phyloP scores from a whole-genome alignment of 306 rosid species.

The Alnus rubra region DNA sequence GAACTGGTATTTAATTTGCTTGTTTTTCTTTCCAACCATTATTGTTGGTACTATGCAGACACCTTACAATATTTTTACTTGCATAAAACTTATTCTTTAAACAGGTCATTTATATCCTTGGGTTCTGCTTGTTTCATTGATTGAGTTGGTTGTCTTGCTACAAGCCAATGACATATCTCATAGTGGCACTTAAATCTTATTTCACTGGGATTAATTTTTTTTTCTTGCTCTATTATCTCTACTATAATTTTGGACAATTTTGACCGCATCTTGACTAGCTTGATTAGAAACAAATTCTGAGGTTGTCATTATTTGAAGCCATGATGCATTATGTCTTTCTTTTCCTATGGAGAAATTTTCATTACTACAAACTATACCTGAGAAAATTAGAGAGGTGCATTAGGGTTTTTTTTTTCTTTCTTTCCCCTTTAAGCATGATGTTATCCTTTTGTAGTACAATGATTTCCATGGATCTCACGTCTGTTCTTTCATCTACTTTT shows the following conservation, averaged over 20 bases:
- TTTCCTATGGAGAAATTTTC: background rate
- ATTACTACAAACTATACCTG: background rate
- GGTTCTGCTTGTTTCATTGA: background rate
- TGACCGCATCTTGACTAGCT: background rate
- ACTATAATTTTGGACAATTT: background rate
- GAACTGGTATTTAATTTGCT: background rate
- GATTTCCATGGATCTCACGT: conserved; percentile 7
- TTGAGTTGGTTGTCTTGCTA: background rate
- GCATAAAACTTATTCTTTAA: background rate
- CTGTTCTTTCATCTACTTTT: conserved; percentile 25
- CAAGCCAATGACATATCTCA: too few species aligned
- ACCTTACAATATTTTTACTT: background rate
- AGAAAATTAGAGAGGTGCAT: background rate
- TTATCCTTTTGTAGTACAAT: background rate
- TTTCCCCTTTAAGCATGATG: background rate
- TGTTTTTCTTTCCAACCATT: background rate
- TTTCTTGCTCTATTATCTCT: background rate
- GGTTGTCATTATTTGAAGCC: background rate
- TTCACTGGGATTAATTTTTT: background rate
- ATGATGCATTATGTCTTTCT: too few species aligned
- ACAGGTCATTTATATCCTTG: background rate
- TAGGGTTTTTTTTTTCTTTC: background rate
- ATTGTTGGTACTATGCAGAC: background rate
- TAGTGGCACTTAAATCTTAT: too few species aligned
- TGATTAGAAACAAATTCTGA: background rate